Conservation (phyloP, 192 early-diverging fungal species). For the Cladochytrium replicatum region DNA sequence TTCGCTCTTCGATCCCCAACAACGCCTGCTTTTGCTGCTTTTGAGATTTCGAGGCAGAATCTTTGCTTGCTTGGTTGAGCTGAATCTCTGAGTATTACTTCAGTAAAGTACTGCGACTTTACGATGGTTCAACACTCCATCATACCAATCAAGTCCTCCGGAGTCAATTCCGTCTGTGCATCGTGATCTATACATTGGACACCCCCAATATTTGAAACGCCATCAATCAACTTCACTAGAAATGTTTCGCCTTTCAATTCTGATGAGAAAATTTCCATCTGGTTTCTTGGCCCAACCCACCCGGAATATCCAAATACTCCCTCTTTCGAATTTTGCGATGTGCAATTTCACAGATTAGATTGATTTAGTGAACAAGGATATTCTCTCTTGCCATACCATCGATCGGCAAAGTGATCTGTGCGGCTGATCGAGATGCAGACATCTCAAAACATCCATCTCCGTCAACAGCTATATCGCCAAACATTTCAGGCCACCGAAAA, state of each 20-base stretch:
- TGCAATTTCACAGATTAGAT: too few relatives aligned
- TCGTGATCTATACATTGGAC: conserved; percentile 17
- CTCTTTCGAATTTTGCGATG: too few relatives aligned
- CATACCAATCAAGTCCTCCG: conserved; percentile 27
- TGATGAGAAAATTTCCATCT: not conserved
- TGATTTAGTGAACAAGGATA: too few relatives aligned
- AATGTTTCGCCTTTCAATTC: not conserved
- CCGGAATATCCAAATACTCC: not conserved
- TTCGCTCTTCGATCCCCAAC: conserved; percentile 18
- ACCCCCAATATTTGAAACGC: conserved; percentile 21
- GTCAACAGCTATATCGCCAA: conserved; percentile 19
- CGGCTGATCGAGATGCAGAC: conserved; percentile 27
- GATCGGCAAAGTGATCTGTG: too few relatives aligned
- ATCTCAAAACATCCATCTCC: conserved; percentile 28
- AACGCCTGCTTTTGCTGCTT: conserved; percentile 7
- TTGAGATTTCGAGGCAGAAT: not conserved
- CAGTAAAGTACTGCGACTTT: not conserved
- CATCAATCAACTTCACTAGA: conserved; percentile 9
- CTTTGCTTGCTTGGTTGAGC: conserved; percentile 3
- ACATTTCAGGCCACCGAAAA: conserved; percentile 26
- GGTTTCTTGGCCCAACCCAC: not conserved
- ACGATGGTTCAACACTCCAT: not conserved
- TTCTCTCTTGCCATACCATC: too few relatives aligned
- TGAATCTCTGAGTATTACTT: conserved; percentile 10
- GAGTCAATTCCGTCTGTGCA: conserved; percentile 28